Percentiles rank a stretch among this genome's conserved stretches.
These are phyloP conservation scores for Cotoneaster glaucophyllus DNA, from an alignment of 306 rosid species.

Conservation along the genomic window DNA sequence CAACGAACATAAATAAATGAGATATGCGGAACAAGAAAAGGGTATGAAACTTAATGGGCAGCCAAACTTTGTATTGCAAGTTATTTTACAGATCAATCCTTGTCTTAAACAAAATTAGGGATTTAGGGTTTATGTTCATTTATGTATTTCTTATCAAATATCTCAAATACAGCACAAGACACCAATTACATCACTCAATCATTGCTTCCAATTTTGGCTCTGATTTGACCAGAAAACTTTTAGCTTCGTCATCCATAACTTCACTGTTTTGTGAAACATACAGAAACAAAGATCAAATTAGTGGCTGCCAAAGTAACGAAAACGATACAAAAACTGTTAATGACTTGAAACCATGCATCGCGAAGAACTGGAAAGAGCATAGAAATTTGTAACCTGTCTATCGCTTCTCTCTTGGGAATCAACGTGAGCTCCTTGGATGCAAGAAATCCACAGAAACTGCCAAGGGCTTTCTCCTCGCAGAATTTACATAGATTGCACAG, in stretches of 20 bases:
- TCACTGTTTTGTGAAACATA: conserved; percentile 46
- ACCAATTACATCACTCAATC: not conserved
- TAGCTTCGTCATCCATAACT: conserved; percentile 69
- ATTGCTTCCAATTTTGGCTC: conserved; percentile 35
- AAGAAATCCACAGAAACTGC: conserved; percentile 55
- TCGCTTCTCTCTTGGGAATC: conserved; percentile 70
- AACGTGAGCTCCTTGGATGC: conserved; percentile 51
- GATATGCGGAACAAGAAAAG: not conserved
- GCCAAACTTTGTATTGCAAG: too few relatives aligned
- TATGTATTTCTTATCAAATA: not conserved
- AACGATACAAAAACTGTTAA: not conserved
- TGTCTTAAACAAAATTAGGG: not conserved
- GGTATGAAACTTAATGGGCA: not conserved
- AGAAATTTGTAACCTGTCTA: conserved; percentile 55
- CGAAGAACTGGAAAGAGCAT: conserved; percentile 1
- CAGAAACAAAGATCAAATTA: conserved; percentile 13
- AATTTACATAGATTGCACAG: conserved; percentile 47
- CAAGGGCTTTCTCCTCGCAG: conserved; percentile 47
- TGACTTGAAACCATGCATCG: not conserved
- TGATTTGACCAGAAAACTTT: conserved; percentile 52
- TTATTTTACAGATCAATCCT: not conserved
- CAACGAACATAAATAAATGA: not conserved
- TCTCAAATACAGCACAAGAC: not conserved
- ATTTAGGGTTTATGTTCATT: not conserved
- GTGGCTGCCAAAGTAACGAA: not conserved